Percentiles rank a stretch among this genome's conserved stretches.
These are phyloP conservation scores for Daedalea quercina DNA, from an alignment of 768 basidiomycete genomes.

Conservation along the genomic window DNA sequence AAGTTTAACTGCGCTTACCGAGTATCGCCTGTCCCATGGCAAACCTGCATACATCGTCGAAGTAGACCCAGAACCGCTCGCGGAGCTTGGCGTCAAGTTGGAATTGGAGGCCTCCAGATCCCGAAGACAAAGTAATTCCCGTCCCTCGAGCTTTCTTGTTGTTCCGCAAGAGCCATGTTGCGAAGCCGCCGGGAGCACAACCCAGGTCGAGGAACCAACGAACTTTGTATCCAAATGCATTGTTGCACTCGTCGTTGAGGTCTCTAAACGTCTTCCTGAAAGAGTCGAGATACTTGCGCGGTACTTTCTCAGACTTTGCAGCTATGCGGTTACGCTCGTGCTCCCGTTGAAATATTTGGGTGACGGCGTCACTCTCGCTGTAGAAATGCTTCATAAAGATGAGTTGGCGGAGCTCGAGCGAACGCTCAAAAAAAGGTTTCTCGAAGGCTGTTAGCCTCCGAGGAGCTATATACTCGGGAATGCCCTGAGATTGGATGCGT, in stretches of 20 bases:
- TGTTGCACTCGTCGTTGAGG: background rate
- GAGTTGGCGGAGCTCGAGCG: background rate
- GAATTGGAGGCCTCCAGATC: background rate
- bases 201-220: slow-evolving; percentile 13
- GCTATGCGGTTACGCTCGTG: no score
- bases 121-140: slow-evolving; percentile 10
- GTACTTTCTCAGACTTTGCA: no score
- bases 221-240: background rate
- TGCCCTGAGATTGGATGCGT: background rate
- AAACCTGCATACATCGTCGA: slow-evolving; percentile 4
- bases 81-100: background rate
- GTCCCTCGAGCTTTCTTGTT: slow-evolving; percentile 3
- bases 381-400: background rate
- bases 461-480: background rate
- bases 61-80: background rate
- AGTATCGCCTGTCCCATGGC: background rate
- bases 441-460: background rate
- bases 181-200: slow-evolving; percentile 12
- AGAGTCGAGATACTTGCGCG: background rate
- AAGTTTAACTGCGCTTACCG: background rate
- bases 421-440: background rate
- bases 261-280: background rate
- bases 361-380: background rate
- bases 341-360: no score
- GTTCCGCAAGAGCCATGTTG: slow-evolving; percentile 6